A percentile compares a stretch with the other conserved stretches of the same genome.
These are phyloP conservation scores for Mortierella sp. DNA, from an alignment of 371 early-diverging fungal genomes.

Conservation along the genomic window DNA sequence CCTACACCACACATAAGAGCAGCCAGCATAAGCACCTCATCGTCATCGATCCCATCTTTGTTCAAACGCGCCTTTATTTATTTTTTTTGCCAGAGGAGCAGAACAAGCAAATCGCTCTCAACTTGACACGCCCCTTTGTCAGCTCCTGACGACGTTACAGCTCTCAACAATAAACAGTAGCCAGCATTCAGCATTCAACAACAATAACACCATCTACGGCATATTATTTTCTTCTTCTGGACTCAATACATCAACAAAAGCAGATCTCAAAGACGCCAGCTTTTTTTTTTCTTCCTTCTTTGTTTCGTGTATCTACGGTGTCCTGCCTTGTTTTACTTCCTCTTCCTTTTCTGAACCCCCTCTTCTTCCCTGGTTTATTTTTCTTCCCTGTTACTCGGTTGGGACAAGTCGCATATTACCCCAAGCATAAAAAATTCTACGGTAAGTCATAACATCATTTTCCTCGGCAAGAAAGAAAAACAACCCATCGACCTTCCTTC, in stretches of 20 bases:
- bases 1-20: not conserved
- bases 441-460: no score
- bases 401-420: no score
- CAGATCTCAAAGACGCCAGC: not conserved
- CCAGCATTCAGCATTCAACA: not conserved
- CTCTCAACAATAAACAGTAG: not conserved
- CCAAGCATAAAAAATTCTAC: no score
- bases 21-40: not conserved
- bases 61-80: not conserved
- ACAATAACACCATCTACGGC: not conserved
- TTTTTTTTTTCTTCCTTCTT: not conserved
- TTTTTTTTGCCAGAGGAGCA: not conserved
- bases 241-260: no score
- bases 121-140: not conserved
- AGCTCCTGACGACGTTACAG: slow-evolving; percentile 7
- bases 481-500: no score
- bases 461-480: no score
- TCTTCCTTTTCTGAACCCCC: no score
- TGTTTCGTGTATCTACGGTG: no score
- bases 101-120: not conserved
- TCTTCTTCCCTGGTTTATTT: no score
- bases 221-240: not conserved
- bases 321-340: no score
- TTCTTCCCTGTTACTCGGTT: no score
- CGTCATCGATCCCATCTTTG: slow-evolving; percentile 3